Evolutionary conservation across 2,329 filamentous ascomycete genomes (phyloP).

Genomic region (Graphilbum ipis-grandicollis): DNA sequence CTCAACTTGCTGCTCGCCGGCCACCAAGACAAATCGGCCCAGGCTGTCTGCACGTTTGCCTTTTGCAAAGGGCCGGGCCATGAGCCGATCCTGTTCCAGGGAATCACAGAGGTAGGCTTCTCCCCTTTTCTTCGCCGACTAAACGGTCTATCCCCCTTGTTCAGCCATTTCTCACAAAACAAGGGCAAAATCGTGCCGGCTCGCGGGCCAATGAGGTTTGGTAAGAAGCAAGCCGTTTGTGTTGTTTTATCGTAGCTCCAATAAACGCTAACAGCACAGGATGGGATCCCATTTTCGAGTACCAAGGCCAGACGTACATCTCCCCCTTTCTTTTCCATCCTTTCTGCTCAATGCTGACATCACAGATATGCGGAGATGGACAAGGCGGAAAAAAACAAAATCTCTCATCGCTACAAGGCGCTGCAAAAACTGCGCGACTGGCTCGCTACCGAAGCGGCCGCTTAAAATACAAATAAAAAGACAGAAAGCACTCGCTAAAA

Average conservation of each 20-base stretch:
- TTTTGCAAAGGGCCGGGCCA: slow-evolving; percentile 75
- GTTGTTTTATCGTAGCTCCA: not conserved
- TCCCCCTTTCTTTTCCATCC: not conserved
- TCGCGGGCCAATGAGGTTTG: slow-evolving; percentile 66
- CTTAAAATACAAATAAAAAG: not conserved
- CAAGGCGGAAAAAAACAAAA: slow-evolving; percentile 68
- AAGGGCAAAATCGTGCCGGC: slow-evolving; percentile 70
- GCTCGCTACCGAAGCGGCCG: slow-evolving; percentile 34
- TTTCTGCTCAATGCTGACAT: not conserved
- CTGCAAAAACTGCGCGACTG: slow-evolving; percentile 71
- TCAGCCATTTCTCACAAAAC: too few relatives aligned
- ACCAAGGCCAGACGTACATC: slow-evolving; percentile 59
- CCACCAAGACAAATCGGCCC: slow-evolving; percentile 78
- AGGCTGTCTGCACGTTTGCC: slow-evolving; percentile 91
- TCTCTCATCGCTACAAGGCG: slow-evolving; percentile 83
- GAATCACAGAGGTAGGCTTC: slow-evolving; percentile 50
- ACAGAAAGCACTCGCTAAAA: too few relatives aligned
- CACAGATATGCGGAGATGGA: slow-evolving; percentile 83
- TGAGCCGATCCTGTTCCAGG: slow-evolving; percentile 79
- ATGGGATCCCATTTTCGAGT: slow-evolving; percentile 95
- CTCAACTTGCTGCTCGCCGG: slow-evolving; percentile 80
- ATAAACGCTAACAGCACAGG: slow-evolving; percentile 36
- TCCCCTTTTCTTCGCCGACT: not conserved
- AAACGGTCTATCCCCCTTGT: too few relatives aligned
- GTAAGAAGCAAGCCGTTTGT: slow-evolving; percentile 29